Conservation (phyloP, 2,329 filamentous ascomycete species). For the Penicillium sp. region DNA sequence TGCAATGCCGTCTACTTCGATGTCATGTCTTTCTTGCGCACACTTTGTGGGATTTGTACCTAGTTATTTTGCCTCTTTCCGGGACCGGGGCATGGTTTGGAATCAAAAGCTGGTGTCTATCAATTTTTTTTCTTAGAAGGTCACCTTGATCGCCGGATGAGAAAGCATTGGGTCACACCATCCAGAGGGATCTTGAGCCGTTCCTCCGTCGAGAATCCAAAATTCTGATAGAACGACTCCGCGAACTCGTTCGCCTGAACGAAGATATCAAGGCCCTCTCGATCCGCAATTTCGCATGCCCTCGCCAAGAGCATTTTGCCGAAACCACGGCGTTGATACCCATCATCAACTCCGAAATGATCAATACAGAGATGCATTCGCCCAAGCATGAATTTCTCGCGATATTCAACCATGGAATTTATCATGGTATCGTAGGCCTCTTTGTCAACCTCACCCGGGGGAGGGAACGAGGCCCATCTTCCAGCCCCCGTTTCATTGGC, state of each 20-base stretch:
- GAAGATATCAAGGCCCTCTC: background rate
- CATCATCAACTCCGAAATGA: background rate
- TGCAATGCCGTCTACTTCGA: background rate
- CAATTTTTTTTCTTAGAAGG: background rate
- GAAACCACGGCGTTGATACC: background rate
- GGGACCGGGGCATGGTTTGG: slow-evolving; percentile 25
- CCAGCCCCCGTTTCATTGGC: background rate
- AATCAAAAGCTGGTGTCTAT: slow-evolving; percentile 23
- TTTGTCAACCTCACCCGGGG: background rate
- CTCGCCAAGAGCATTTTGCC: background rate
- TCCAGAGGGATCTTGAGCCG: background rate
- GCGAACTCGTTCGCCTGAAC: slow-evolving; percentile 1
- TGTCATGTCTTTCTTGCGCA: slow-evolving; percentile 13
- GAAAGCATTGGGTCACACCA: background rate
- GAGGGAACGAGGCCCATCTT: background rate
- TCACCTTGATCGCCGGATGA: background rate
- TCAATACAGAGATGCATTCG: background rate
- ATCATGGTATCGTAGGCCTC: background rate
- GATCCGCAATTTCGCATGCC: background rate
- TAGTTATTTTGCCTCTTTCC: slow-evolving; percentile 14
- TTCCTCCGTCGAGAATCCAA: background rate
- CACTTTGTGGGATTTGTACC: slow-evolving; percentile 20
- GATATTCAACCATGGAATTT: background rate
- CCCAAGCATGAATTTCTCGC: background rate
- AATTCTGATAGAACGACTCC: background rate